phyloP scores from a whole-genome alignment of 768 basidiomycete species.

The Rhodotorula graminis region DNA sequence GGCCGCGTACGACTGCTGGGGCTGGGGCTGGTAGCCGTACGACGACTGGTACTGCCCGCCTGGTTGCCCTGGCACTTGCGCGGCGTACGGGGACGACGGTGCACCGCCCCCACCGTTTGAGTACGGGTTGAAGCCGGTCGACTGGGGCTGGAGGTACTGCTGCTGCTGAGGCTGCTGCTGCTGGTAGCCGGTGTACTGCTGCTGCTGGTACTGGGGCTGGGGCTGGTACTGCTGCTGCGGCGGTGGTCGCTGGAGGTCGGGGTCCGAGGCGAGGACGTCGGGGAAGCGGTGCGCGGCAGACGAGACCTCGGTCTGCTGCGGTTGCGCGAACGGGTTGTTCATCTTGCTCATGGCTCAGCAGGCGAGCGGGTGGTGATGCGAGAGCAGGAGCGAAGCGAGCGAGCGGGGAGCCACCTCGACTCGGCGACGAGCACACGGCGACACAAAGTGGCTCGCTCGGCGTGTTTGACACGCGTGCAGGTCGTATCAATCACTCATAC shows the following conservation, averaged over 20 bases:
- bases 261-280: slow-evolving; percentile 10
- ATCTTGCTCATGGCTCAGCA: background rate
- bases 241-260: background rate
- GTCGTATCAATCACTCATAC: too few relatives aligned
- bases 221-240: background rate
- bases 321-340: slow-evolving; percentile 26
- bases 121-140: background rate
- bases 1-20: background rate
- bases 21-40: background rate
- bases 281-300: slow-evolving; percentile 25
- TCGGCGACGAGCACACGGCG: too few relatives aligned
- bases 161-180: slow-evolving; percentile 4
- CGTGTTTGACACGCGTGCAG: too few relatives aligned
- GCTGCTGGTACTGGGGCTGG: slow-evolving; percentile 1
- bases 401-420: background rate
- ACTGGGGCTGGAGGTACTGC: slow-evolving; percentile 6
- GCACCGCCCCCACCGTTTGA: background rate
- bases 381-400: background rate
- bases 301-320: background rate
- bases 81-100: background rate
- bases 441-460: too few relatives aligned
- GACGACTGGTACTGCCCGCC: background rate
- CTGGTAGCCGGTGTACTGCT: slow-evolving; percentile 4
- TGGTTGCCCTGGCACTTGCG: background rate
- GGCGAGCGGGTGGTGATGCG: too few relatives aligned